Evolutionary conservation across 805 yeast genomes (phyloP).

Genomic region (Monosporozyma aquatica): DNA sequence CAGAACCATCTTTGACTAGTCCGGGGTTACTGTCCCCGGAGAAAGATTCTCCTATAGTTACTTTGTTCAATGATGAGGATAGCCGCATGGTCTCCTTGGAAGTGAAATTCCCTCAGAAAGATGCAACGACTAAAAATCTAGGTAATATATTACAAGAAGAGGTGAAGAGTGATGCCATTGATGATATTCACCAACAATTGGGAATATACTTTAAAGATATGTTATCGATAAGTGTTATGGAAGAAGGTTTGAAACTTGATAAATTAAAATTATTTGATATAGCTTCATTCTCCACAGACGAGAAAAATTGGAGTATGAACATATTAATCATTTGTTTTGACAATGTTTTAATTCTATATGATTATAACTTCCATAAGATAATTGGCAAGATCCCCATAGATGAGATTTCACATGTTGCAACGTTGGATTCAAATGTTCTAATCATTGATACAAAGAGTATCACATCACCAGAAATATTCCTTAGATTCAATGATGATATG

Average conservation of each 20-base stretch:
- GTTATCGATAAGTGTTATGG: neutral
- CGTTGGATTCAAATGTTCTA: slow-evolving; percentile 21
- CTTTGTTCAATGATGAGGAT: neutral
- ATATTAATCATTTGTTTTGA: slow-evolving; percentile 13
- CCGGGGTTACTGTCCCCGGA: neutral
- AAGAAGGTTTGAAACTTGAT: neutral
- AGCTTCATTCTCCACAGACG: slow-evolving; percentile 36
- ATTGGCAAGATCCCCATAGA: slow-evolving; percentile 36
- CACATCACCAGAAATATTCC: slow-evolving; percentile 35
- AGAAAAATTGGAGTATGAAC: slow-evolving; percentile 33
- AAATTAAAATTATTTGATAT: slow-evolving; percentile 31
- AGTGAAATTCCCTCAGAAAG: neutral
- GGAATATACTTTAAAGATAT: neutral
- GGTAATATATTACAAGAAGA: neutral
- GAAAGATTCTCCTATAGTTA: neutral
- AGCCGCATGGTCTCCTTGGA: neutral
- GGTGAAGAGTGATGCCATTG: neutral
- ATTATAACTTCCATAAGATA: slow-evolving; percentile 19
- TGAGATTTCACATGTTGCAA: slow-evolving; percentile 29
- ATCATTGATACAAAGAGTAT: slow-evolving; percentile 34
- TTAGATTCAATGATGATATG: slow-evolving; percentile 28
- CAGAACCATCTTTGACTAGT: neutral
- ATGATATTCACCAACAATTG: neutral
- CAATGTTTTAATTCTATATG: slow-evolving; percentile 13
- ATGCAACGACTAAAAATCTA: neutral